These are phyloP conservation scores for Claviceps sp. DNA, from an alignment of 2,329 filamentous ascomycete species.

Conservation along the genomic window DNA sequence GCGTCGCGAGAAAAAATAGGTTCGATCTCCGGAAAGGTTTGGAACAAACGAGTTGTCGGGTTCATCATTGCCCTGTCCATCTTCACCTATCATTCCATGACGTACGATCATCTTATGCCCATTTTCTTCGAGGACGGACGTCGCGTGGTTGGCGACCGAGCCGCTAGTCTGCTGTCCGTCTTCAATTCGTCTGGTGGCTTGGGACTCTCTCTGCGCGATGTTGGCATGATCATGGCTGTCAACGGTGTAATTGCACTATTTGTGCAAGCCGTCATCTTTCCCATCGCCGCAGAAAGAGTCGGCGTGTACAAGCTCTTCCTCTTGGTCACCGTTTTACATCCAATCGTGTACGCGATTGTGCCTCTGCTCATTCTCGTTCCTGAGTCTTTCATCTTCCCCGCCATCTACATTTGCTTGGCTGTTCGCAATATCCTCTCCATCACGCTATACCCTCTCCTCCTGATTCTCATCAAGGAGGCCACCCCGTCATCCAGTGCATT, in stretches of 20 bases:
- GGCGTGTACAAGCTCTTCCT: conserved; percentile 49
- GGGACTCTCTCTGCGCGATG: conserved; percentile 46
- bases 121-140: conserved; percentile 82
- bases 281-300: conserved; percentile 41
- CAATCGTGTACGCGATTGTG: conserved; percentile 46
- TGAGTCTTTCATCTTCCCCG: conserved; percentile 33
- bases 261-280: conserved; percentile 48
- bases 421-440: conserved; percentile 49
- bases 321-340: conserved; percentile 44
- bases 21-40: conserved; percentile 26
- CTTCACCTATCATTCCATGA: conserved; percentile 93
- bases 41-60: conserved; percentile 52
- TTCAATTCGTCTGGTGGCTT: conserved; percentile 49
- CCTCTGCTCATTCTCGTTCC: conserved; percentile 45
- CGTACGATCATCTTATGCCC: conserved; percentile 79
- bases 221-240: conserved; percentile 47
- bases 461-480: conserved; percentile 56
- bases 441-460: conserved; percentile 49
- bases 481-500: conserved; percentile 42
- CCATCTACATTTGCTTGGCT: conserved; percentile 44
- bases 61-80: conserved; percentile 74
- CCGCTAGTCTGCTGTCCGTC: conserved; percentile 21
- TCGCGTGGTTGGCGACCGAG: conserved; percentile 24
- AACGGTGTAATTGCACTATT: conserved; percentile 46
- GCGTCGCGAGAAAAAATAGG: conserved; percentile 20